phyloP scores from a whole-genome alignment of 2,329 filamentous ascomycete genomes.

The Colletotrichum noveboracense region DNA sequence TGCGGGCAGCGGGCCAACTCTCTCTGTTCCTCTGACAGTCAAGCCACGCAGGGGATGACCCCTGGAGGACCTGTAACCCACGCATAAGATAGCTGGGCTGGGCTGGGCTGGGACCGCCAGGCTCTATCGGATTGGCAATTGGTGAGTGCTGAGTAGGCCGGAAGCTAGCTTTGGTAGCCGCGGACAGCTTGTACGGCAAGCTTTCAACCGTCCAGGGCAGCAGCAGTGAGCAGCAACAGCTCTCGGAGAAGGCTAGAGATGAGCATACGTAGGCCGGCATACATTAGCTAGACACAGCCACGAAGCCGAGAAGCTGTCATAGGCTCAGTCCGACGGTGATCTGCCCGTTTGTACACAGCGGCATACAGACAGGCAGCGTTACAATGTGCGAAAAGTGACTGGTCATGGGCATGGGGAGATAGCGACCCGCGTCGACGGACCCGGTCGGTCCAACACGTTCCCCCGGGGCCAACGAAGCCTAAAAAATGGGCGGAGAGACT shows the following conservation, averaged over 20 bases:
- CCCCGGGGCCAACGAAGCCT: conserved; percentile 10
- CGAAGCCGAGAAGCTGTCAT: conserved; percentile 1
- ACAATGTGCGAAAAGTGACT: neutral
- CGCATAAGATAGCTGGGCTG: neutral
- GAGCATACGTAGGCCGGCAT: conserved; percentile 3
- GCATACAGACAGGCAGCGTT: neutral
- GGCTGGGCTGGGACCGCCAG: neutral
- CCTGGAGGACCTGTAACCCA: conserved; percentile 8
- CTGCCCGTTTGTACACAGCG: neutral
- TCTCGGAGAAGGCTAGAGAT: neutral
- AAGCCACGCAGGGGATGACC: conserved; percentile 6
- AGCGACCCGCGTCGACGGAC: conserved; percentile 12
- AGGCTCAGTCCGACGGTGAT: neutral
- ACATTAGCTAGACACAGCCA: conserved; percentile 13
- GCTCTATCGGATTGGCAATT: neutral
- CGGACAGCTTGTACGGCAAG: neutral
- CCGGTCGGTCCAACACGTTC: conserved; percentile 18
- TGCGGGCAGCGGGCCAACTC: neutral
- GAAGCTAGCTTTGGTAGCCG: neutral
- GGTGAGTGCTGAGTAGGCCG: neutral
- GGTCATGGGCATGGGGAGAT: neutral
- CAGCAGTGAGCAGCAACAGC: neutral
- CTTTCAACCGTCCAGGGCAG: neutral
- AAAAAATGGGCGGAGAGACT: conserved; percentile 13
- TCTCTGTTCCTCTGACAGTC: neutral